These are phyloP conservation scores for Plantago rigida DNA, from an alignment of 305 asterid species.

Conservation along the genomic window DNA sequence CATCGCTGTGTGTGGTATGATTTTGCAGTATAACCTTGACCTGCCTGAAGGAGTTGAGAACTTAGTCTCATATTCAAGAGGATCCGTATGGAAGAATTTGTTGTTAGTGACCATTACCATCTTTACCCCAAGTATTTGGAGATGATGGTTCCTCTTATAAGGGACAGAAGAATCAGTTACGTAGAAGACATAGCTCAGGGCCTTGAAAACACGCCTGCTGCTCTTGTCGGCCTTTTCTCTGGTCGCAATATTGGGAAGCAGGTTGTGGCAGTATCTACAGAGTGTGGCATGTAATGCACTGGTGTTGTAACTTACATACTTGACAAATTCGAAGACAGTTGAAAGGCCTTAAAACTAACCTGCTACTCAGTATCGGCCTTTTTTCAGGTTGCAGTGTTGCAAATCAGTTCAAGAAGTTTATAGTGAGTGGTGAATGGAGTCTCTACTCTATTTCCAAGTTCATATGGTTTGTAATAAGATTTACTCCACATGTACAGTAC, in stretches of 20 bases:
- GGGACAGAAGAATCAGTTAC: conserved; percentile 39
- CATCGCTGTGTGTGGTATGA: conserved; percentile 53
- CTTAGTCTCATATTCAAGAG: conserved; percentile 34
- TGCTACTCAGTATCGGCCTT: too few species aligned
- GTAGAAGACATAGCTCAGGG: conserved; percentile 50
- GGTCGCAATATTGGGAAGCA: conserved; percentile 55
- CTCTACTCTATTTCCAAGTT: too few species aligned
- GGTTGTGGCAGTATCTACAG: conserved; percentile 36
- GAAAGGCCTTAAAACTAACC: too few species aligned
- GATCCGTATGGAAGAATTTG: conserved; percentile 48
- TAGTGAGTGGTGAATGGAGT: too few species aligned
- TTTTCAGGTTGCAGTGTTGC: too few species aligned
- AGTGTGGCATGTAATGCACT: conserved; percentile 12
- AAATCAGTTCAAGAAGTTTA: too few species aligned
- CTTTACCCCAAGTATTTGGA: conserved; percentile 41
- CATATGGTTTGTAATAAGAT: too few species aligned
- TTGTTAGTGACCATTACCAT: conserved; percentile 34
- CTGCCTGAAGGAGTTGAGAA: conserved; percentile 39
- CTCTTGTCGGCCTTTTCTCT: conserved; percentile 45
- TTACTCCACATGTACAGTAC: too few species aligned
- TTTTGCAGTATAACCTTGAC: conserved; percentile 56
- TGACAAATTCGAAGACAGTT: too few species aligned
- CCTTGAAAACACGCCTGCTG: conserved; percentile 44
- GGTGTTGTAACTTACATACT: too few species aligned
- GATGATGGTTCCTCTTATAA: conserved; percentile 40